A percentile compares a stretch with the other conserved stretches of the same genome.
Conservation (phyloP, 1,284 basidiomycete genomes). For the Tetrapyrgos nigripes region DNA sequence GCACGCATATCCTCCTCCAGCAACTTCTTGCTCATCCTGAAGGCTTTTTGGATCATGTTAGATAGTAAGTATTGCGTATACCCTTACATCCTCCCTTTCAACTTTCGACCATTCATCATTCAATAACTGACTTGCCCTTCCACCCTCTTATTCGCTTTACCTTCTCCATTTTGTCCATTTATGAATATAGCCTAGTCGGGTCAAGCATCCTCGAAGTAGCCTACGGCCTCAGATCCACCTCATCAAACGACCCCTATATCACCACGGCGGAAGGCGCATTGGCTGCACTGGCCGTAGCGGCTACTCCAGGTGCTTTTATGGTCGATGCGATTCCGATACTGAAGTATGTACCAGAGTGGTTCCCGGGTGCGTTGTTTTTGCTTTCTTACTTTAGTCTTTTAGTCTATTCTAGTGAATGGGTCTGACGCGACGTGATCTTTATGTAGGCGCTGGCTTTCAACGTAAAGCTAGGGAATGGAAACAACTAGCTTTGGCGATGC, state of each 20-base stretch:
- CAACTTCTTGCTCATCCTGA: background rate
- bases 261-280: background rate
- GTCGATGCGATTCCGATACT: slow-evolving; percentile 3
- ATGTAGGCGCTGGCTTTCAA: background rate
- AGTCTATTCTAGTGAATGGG: background rate
- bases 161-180: no score
- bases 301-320: background rate
- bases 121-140: no score
- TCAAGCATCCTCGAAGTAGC: background rate
- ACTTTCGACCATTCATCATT: background rate
- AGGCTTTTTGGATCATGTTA: background rate
- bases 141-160: no score
- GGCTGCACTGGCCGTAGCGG: background rate
- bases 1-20: background rate
- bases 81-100: no score
- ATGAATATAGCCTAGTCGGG: background rate
- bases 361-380: slow-evolving; percentile 3
- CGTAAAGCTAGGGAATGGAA: background rate
- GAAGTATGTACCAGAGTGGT: slow-evolving; percentile 6
- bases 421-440: background rate
- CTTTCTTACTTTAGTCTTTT: background rate
- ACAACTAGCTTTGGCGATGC: background rate
- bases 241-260: background rate
- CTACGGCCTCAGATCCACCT: background rate
- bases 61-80: background rate